Percentiles rank a stretch among this genome's conserved stretches.
These are phyloP conservation scores for Smittium culicis DNA, from an alignment of 371 early-diverging fungal genomes.

Conservation along the genomic window DNA sequence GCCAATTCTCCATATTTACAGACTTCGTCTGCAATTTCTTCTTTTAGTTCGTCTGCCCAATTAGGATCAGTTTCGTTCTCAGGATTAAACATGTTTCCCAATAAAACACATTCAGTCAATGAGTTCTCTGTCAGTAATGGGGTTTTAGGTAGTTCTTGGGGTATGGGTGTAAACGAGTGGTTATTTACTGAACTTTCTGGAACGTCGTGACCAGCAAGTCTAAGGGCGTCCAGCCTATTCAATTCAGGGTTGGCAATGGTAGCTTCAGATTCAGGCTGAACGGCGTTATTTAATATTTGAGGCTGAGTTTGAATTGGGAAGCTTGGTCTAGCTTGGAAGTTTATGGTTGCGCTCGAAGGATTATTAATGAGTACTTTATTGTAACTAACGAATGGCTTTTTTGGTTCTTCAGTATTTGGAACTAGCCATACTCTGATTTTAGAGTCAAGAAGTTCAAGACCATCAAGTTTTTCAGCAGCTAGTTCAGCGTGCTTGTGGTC, in stretches of 20 bases:
- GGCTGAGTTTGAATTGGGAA: no score
- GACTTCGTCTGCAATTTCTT: slow-evolving; percentile 76
- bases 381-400: background rate
- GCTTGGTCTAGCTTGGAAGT: no score
- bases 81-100: slow-evolving; percentile 89
- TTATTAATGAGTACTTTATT: background rate
- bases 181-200: background rate
- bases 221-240: slow-evolving; percentile 1
- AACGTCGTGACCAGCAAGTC: slow-evolving; percentile 1
- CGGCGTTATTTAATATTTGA: no score
- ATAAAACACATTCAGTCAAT: slow-evolving; percentile 30
- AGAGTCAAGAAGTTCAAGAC: slow-evolving; percentile 44
- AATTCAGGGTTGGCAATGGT: background rate
- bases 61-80: slow-evolving; percentile 68
- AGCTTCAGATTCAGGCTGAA: slow-evolving; percentile 1
- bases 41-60: slow-evolving; percentile 78
- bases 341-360: no score
- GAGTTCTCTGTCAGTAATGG: background rate
- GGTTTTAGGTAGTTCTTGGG: slow-evolving; percentile 6
- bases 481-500: slow-evolving; percentile 53
- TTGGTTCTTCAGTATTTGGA: slow-evolving; percentile 3
- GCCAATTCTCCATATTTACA: slow-evolving; percentile 59
- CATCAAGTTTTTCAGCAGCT: slow-evolving; percentile 77
- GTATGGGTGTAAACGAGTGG: background rate
- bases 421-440: background rate